These are phyloP conservation scores for Melastoma malabathricum DNA, from an alignment of 345 rosid species.

Conservation along the genomic window DNA sequence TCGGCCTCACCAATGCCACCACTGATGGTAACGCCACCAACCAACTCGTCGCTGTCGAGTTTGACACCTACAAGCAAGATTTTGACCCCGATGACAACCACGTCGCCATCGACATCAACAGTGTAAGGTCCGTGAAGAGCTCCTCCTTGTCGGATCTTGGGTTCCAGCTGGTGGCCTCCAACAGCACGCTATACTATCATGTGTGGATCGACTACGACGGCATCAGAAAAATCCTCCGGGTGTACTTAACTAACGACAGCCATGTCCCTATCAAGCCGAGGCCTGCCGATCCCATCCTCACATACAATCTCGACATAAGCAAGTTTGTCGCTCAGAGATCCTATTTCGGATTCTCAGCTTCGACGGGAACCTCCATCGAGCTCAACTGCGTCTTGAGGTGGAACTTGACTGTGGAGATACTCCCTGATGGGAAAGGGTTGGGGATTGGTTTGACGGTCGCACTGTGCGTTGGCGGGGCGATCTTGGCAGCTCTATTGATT, in stretches of 20 bases:
- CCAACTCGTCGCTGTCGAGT: conserved; percentile 33
- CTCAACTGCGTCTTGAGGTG: conserved; percentile 29
- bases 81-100: conserved; percentile 40
- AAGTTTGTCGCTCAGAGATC: conserved; percentile 16
- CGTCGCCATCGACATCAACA: conserved; percentile 35
- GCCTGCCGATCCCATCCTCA: conserved; percentile 13
- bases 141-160: conserved; percentile 16
- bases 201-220: conserved; percentile 34
- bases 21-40: conserved; percentile 28
- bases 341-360: conserved; percentile 36
- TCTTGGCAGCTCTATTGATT: conserved; percentile 4
- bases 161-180: conserved; percentile 13
- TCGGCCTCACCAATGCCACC: conserved; percentile 42
- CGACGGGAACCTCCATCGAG: conserved; percentile 25
- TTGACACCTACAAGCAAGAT: conserved; percentile 31
- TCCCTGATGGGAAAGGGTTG: conserved; percentile 2
- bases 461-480: conserved; percentile 17
- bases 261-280: conserved; percentile 5
- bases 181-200: conserved; percentile 1
- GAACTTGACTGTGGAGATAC: conserved; percentile 23
- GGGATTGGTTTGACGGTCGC: conserved; percentile 8
- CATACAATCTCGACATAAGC: conserved; percentile 13
- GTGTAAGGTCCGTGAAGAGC: conserved; percentile 12
- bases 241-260: conserved; percentile 17
- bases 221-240: conserved; percentile 9